phyloP scores from a whole-genome alignment of 371 early-diverging fungal species.

The Neoconidiobolus thromboides region DNA sequence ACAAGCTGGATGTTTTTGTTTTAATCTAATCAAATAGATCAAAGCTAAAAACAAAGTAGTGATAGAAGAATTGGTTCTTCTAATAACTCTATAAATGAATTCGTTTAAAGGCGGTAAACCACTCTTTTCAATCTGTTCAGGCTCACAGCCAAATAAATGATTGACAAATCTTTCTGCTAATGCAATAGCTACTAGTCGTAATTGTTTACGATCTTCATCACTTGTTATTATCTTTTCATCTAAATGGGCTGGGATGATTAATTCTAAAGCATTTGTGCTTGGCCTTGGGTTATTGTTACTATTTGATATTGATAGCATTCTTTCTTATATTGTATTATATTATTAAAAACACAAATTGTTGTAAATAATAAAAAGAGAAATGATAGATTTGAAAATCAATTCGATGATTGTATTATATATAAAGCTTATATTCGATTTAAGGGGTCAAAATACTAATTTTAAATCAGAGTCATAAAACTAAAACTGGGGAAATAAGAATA shows the following conservation, averaged over 20 bases:
- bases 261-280: background rate
- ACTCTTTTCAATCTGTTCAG: background rate
- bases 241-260: conserved; percentile 1
- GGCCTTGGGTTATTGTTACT: no score
- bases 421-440: no score
- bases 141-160: conserved; percentile 5
- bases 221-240: conserved; percentile 2
- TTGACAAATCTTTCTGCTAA: conserved; percentile 4
- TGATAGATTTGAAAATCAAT: no score
- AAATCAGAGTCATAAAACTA: no score
- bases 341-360: no score
- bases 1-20: conserved; percentile 25
- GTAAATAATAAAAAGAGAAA: no score
- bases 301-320: no score
- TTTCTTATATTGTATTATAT: no score
- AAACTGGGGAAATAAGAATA: no score
- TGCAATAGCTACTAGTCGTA: conserved; percentile 2
- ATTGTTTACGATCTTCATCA: conserved; percentile 5
- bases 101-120: conserved; percentile 1
- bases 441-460: no score
- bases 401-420: no score
- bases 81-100: conserved; percentile 1
- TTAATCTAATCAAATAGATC: conserved; percentile 28
- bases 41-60: conserved; percentile 15
- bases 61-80: conserved; percentile 4